phyloP scores from a whole-genome alignment of 805 yeast species.

The Starmerella floricola region DNA sequence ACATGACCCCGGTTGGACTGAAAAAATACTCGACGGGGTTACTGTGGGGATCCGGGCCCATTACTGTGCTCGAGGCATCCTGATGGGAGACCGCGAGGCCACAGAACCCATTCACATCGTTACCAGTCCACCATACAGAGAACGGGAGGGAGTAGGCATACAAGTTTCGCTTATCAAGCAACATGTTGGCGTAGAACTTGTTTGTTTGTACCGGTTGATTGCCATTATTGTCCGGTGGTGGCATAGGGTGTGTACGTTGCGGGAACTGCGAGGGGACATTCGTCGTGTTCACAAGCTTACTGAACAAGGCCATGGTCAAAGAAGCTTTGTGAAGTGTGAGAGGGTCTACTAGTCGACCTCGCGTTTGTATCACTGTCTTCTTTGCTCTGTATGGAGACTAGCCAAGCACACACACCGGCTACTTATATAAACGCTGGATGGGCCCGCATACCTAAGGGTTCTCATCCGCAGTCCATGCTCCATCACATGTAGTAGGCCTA shows the following conservation, averaged over 20 bases:
- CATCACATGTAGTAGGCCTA: too few species aligned
- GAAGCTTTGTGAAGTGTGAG: too few species aligned
- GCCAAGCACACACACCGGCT: too few species aligned
- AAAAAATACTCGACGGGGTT: constrained; percentile 36
- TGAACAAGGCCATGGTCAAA: constrained; percentile 35
- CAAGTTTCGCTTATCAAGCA: constrained; percentile 43
- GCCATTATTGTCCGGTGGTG: constrained; percentile 33
- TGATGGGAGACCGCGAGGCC: constrained; percentile 59
- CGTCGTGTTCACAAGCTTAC: constrained; percentile 36
- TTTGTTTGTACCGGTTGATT: constrained; percentile 52
- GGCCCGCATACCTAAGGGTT: too few species aligned
- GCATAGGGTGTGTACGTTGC: constrained; percentile 25
- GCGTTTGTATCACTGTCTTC: too few species aligned
- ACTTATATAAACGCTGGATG: too few species aligned
- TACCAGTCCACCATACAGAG: constrained; percentile 42
- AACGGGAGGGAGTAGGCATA: constrained; percentile 61
- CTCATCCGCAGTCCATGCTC: too few species aligned
- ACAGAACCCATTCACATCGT: constrained; percentile 31
- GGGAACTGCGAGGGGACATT: constrained; percentile 34
- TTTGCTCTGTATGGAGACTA: too few species aligned
- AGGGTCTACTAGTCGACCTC: too few species aligned
- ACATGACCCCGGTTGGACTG: constrained; percentile 46
- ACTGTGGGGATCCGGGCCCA: constrained; percentile 36
- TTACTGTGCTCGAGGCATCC: constrained; percentile 34
- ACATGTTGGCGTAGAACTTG: constrained; percentile 60